phyloP scores from a whole-genome alignment of 495 filamentous ascomycete genomes.

The Thermothielavioides terrestris region DNA sequence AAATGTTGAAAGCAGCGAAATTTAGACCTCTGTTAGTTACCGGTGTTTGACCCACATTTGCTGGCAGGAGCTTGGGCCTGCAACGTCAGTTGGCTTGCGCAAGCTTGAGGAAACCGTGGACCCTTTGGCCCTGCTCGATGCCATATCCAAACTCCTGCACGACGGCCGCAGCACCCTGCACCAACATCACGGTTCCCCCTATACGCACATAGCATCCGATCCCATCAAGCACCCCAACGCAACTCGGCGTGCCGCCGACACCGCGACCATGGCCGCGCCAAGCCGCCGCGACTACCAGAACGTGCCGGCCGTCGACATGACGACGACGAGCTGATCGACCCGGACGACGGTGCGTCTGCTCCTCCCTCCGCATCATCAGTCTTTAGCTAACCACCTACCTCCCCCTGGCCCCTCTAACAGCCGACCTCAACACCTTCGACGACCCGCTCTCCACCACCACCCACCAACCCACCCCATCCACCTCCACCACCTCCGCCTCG shows the following conservation, averaged over 20 bases:
- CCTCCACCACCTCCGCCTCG: conserved; percentile 43
- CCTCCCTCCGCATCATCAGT: neutral
- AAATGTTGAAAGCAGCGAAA: too few relatives aligned
- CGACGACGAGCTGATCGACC: conserved; percentile 84
- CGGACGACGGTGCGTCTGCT: conserved; percentile 68
- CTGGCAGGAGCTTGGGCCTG: conserved; percentile 1
- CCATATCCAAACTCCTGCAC: neutral
- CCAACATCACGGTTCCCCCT: neutral
- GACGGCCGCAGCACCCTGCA: neutral
- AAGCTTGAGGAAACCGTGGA: conserved; percentile 7
- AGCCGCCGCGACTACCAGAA: conserved; percentile 48
- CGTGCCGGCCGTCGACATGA: conserved; percentile 71
- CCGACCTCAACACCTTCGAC: conserved; percentile 81
- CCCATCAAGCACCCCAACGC: too few relatives aligned
- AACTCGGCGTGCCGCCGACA: neutral
- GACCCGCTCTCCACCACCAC: conserved; percentile 58
- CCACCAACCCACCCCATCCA: conserved; percentile 63
- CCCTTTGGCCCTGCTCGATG: neutral
- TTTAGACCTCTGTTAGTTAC: too few relatives aligned
- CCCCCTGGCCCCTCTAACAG: conserved; percentile 29
- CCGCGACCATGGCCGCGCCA: conserved; percentile 25
- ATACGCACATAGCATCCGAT: too few relatives aligned
- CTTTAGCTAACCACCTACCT: neutral
- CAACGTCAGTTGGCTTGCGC: conserved; percentile 4
- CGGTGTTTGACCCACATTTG: too few relatives aligned